A percentile compares a stretch with the other conserved stretches of the same genome.
phyloP scores from a whole-genome alignment of 2,329 filamentous ascomycete species.

The Graphilbum ipis-grandicollis region DNA sequence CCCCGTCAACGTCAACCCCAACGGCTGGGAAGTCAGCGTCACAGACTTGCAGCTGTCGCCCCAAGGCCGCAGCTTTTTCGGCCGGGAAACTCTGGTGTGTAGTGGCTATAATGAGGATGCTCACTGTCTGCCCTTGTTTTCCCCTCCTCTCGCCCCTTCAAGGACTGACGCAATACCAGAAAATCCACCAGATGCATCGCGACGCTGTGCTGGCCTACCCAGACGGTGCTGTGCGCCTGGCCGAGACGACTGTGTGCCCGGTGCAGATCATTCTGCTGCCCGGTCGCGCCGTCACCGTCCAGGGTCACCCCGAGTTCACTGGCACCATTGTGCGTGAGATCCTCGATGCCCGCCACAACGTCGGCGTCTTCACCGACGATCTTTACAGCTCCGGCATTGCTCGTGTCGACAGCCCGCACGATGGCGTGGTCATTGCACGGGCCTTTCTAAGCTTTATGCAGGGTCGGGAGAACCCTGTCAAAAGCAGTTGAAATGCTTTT shows the following conservation, averaged over 20 bases:
- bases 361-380: slow-evolving; percentile 53
- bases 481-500: too few relatives aligned
- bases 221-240: slow-evolving; percentile 41
- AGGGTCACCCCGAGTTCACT: slow-evolving; percentile 77
- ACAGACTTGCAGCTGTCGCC: slow-evolving; percentile 48
- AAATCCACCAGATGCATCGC: slow-evolving; percentile 73
- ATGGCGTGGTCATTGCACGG: slow-evolving; percentile 58
- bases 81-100: slow-evolving; percentile 38
- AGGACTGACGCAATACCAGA: too few relatives aligned
- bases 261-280: slow-evolving; percentile 69
- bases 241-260: slow-evolving; percentile 45
- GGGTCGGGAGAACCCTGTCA: too few relatives aligned
- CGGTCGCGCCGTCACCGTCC: slow-evolving; percentile 52
- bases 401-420: slow-evolving; percentile 50
- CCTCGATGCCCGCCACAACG: slow-evolving; percentile 42
- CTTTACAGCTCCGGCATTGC: slow-evolving; percentile 51
- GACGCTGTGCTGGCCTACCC: slow-evolving; percentile 56
- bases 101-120: not conserved
- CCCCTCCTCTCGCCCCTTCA: too few relatives aligned
- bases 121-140: not conserved
- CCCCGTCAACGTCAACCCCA: slow-evolving; percentile 46
- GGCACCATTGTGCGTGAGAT: slow-evolving; percentile 54
- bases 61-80: slow-evolving; percentile 56
- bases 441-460: slow-evolving; percentile 64
- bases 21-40: slow-evolving; percentile 72